Conservation (phyloP, 306 rosid species). For the Albizia julibrissin region DNA sequence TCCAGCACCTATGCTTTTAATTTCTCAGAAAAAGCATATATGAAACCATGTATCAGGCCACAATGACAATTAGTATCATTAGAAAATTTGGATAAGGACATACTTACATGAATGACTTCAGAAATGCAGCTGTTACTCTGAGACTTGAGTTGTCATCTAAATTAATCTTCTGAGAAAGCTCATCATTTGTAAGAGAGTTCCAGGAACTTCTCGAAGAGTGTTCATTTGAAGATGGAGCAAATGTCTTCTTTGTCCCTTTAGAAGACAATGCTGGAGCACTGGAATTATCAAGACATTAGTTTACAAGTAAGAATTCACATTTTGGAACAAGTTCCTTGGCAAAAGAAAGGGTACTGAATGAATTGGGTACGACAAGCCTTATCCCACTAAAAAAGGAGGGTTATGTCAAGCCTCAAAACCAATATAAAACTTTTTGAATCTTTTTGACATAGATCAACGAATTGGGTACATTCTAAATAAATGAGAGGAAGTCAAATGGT, state of each 20-base stretch:
- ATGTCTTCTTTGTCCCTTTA: constrained; percentile 73
- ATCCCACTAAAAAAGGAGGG: background rate
- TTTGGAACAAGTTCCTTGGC: constrained; percentile 8
- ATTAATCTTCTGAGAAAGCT: constrained; percentile 71
- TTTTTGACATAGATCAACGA: background rate
- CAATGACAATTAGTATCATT: constrained; percentile 6
- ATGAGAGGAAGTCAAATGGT: constrained; percentile 6
- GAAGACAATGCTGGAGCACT: constrained; percentile 98
- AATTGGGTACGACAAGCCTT: background rate
- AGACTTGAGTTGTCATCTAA: constrained; percentile 82
- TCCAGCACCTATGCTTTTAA: background rate
- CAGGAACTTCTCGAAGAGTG: constrained; percentile 77
- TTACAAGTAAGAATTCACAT: constrained; percentile 23
- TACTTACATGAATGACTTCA: constrained; percentile 95
- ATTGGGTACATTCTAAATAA: background rate
- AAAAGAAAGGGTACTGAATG: background rate
- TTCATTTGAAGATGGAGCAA: constrained; percentile 64
- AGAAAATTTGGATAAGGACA: constrained; percentile 32
- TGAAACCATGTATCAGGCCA: constrained; percentile 7
- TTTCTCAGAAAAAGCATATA: background rate
- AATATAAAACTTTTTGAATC: background rate
- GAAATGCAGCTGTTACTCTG: constrained; percentile 87
- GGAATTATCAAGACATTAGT: constrained; percentile 34
- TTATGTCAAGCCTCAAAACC: background rate
- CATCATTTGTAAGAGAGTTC: constrained; percentile 80